Conservation (phyloP, 768 basidiomycete genomes). For the Phylloporus sp. region DNA sequence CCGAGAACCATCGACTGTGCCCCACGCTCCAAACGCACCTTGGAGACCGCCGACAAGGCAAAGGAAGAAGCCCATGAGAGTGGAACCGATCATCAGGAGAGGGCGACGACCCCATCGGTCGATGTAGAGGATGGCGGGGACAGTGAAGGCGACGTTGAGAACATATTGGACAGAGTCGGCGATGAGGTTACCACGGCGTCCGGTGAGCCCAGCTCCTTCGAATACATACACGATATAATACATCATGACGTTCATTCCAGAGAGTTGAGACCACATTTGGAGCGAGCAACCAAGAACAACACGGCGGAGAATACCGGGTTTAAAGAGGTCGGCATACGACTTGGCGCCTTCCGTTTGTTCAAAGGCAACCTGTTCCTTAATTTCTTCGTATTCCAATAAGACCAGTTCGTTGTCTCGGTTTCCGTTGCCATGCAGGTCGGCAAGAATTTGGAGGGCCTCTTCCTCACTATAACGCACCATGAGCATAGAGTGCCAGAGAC, state of each 20-base stretch:
- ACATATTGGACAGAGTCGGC: constrained; percentile 62
- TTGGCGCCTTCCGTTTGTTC: constrained; percentile 70
- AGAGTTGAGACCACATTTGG: constrained; percentile 78
- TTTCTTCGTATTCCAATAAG: constrained; percentile 65
- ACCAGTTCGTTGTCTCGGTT: constrained; percentile 57
- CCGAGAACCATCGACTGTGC: constrained; percentile 34
- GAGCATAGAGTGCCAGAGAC: not conserved
- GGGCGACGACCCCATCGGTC: constrained; percentile 79
- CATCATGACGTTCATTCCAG: constrained; percentile 84
- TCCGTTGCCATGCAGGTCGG: constrained; percentile 66
- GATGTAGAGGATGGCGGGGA: constrained; percentile 56
- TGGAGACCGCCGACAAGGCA: constrained; percentile 75
- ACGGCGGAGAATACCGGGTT: constrained; percentile 62
- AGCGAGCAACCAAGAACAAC: constrained; percentile 64
- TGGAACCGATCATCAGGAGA: constrained; percentile 60
- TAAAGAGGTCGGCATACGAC: constrained; percentile 61
- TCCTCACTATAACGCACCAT: constrained; percentile 25
- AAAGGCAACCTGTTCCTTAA: constrained; percentile 48
- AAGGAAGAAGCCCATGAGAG: constrained; percentile 72
- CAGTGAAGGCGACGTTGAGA: constrained; percentile 37
- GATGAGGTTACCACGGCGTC: constrained; percentile 67
- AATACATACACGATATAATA: constrained; percentile 59
- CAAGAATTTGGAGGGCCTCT: constrained; percentile 67
- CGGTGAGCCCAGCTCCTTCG: constrained; percentile 72
- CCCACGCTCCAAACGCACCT: constrained; percentile 62